Conservation (phyloP, 1,139 yeast genomes). For the Taiozyma sp. region DNA sequence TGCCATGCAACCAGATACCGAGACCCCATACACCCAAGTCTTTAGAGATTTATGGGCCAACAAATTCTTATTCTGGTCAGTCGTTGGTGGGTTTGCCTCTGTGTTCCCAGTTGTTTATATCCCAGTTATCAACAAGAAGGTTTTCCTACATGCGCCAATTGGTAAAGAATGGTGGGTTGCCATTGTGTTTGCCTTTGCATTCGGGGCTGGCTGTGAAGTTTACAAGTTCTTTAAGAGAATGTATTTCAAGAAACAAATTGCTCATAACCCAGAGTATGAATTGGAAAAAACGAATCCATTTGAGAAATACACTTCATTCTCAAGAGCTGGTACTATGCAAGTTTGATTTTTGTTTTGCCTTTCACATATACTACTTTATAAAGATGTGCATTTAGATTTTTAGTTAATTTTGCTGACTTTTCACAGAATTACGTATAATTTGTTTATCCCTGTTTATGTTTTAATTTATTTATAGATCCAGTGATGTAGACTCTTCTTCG, state of each 20-base stretch:
- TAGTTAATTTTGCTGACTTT: background rate
- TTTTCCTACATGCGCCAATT: conserved; percentile 70
- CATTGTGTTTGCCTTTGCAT: conserved; percentile 55
- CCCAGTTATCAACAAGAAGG: conserved; percentile 77
- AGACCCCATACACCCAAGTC: conserved; percentile 53
- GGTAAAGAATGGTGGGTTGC: conserved; percentile 84
- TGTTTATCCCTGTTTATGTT: too few relatives aligned
- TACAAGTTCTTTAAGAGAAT: conserved; percentile 67
- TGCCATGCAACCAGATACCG: conserved; percentile 65
- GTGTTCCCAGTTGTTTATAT: conserved; percentile 84
- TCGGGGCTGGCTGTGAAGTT: conserved; percentile 54
- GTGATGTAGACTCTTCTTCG: too few relatives aligned
- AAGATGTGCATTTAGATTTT: background rate
- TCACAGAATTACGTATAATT: too few relatives aligned
- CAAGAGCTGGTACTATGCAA: conserved; percentile 32
- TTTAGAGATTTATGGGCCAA: conserved; percentile 66
- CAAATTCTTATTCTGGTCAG: conserved; percentile 80
- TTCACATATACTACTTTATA: background rate
- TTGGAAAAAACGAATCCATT: conserved; percentile 59
- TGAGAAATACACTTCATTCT: conserved; percentile 53
- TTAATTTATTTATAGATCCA: too few relatives aligned
- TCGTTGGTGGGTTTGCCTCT: conserved; percentile 61
- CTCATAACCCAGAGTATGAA: conserved; percentile 57
- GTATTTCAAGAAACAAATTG: conserved; percentile 39
- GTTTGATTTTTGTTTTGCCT: conserved; percentile 2